Evolutionary conservation across 805 yeast species (phyloP).

Genomic region (Helenozyma rhizophorensis): DNA sequence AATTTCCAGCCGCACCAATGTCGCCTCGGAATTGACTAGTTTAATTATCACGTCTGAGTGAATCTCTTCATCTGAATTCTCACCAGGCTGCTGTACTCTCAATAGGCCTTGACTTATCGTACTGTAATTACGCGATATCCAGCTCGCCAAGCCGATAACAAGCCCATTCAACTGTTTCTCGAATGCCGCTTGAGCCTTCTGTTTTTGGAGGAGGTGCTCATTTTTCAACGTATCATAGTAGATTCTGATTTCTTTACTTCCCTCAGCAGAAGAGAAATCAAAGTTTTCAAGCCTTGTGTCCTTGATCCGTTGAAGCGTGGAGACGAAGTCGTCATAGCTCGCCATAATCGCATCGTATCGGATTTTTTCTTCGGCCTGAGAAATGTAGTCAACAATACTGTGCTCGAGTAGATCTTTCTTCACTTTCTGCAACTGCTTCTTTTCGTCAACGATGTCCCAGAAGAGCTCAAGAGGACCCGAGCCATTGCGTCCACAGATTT

Average conservation of each 20-base stretch:
- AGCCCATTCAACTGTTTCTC: conserved; percentile 10
- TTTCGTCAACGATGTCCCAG: conserved; percentile 68
- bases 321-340: conserved; percentile 17
- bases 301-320: conserved; percentile 14
- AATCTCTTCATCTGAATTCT: too few species aligned
- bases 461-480: conserved; percentile 74
- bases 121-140: conserved; percentile 12
- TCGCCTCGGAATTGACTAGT: too few species aligned
- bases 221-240: conserved; percentile 25
- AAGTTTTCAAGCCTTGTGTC: conserved; percentile 28
- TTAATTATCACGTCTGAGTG: too few species aligned
- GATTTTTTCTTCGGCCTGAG: conserved; percentile 8
- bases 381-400: conserved; percentile 33
- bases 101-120: too few species aligned
- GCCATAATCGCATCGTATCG: conserved; percentile 14
- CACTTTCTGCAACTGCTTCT: conserved; percentile 49
- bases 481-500: conserved; percentile 69
- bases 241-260: conserved; percentile 21
- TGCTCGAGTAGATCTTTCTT: conserved; percentile 58
- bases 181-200: conserved; percentile 7
- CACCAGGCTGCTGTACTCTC: too few species aligned
- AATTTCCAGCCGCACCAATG: neutral
- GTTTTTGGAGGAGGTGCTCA: conserved; percentile 18
- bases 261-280: conserved; percentile 13
- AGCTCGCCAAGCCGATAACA: conserved; percentile 12